Percentiles rank a stretch among this genome's conserved stretches.
Evolutionary conservation across 768 basidiomycete species (phyloP).

Genomic region (Boletellus ananiceps): DNA sequence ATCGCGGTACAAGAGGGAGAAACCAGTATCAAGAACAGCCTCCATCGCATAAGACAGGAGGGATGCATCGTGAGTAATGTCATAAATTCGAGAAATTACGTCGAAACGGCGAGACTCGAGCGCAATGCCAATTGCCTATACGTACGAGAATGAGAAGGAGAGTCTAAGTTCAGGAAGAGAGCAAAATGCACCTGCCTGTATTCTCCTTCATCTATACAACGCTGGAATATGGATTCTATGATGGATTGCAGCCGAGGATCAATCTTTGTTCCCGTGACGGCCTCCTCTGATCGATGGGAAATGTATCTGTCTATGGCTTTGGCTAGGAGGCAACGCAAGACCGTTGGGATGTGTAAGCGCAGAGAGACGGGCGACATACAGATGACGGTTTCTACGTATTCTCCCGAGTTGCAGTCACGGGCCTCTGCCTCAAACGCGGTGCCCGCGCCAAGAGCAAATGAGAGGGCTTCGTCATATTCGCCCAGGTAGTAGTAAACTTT

Average conservation of each 20-base stretch:
- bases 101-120: slow-evolving; percentile 89
- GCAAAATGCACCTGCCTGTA: slow-evolving; percentile 68
- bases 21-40: slow-evolving; percentile 84
- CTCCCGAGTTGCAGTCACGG: slow-evolving; percentile 59
- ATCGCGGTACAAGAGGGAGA: slow-evolving; percentile 80
- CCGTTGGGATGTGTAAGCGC: background rate
- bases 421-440: slow-evolving; percentile 77
- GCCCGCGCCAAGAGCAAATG: slow-evolving; percentile 91
- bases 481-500: slow-evolving; percentile 98
- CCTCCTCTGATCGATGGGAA: slow-evolving; percentile 55
- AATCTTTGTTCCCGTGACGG: slow-evolving; percentile 50
- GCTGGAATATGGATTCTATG: slow-evolving; percentile 84
- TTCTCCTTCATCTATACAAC: slow-evolving; percentile 85
- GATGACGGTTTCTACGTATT: slow-evolving; percentile 92
- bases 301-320: slow-evolving; percentile 97
- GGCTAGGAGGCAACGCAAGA: slow-evolving; percentile 44
- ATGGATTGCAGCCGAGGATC: slow-evolving; percentile 78
- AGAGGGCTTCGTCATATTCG: slow-evolving; percentile 92
- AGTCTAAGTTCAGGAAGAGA: background rate
- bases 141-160: slow-evolving; percentile 8
- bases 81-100: slow-evolving; percentile 73
- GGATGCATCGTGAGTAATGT: slow-evolving; percentile 66
- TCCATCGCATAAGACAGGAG: slow-evolving; percentile 91
- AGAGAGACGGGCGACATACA: slow-evolving; percentile 51
- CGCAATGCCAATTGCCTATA: slow-evolving; percentile 89